Evolutionary conservation across 257 asterid species (phyloP).

Genomic region (Solanum pinnatisectum): DNA sequence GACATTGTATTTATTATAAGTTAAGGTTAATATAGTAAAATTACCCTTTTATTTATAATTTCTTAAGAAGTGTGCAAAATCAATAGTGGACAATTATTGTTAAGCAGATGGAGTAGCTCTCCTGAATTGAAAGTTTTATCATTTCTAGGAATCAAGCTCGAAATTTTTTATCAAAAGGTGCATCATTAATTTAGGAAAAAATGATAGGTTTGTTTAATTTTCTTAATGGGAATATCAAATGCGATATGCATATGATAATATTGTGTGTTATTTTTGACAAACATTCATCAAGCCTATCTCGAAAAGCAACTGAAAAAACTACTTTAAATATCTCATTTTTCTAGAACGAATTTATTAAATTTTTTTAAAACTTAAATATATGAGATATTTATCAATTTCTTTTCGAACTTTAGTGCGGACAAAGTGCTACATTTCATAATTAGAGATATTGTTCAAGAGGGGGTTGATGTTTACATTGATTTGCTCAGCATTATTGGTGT

Average conservation of each 20-base stretch:
- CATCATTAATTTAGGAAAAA: background rate
- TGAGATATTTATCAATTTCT: background rate
- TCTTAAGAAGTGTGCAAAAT: too few relatives aligned
- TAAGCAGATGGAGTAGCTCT: too few relatives aligned
- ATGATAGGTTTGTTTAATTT: background rate
- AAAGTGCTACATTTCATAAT: background rate
- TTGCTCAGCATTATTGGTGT: too few relatives aligned
- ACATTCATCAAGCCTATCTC: background rate
- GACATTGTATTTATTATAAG: too few relatives aligned
- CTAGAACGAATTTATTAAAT: rapidly evolving
- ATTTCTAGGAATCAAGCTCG: background rate
- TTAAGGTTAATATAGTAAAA: too few relatives aligned
- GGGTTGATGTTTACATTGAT: too few relatives aligned
- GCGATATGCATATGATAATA: background rate
- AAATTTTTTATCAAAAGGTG: background rate
- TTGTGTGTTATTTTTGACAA: background rate
- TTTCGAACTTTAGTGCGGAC: background rate
- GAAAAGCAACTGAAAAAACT: background rate
- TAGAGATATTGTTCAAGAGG: too few relatives aligned
- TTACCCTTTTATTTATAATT: too few relatives aligned
- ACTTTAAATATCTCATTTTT: background rate
- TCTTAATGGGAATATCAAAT: background rate
- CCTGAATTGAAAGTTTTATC: background rate
- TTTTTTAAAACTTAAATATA: background rate
- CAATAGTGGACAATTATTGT: too few relatives aligned